phyloP scores from a whole-genome alignment of 805 yeast genomes.

The Jamesozyma jinghongensis region DNA sequence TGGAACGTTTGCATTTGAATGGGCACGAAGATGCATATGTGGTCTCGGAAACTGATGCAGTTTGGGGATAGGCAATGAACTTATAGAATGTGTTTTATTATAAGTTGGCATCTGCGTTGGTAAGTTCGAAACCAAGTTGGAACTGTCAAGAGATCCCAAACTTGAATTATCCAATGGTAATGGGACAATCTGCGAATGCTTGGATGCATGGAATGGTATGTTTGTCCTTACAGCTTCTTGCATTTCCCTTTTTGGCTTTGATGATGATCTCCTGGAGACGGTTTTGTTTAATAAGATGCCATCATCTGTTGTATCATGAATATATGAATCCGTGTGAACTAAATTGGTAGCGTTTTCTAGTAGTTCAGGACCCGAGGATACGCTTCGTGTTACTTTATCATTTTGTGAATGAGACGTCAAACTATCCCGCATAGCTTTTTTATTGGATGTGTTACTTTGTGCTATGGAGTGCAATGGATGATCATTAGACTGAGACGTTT shows the following conservation, averaged over 20 bases:
- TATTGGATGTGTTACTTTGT: not conserved
- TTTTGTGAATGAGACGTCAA: too few species aligned
- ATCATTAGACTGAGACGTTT: too few species aligned
- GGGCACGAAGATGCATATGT: not conserved
- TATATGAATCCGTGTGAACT: constrained; percentile 29
- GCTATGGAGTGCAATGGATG: too few species aligned
- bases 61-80: not conserved
- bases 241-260: constrained; percentile 12
- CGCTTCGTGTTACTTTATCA: too few species aligned
- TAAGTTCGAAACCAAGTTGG: not conserved
- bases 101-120: not conserved
- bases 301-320: constrained; percentile 30
- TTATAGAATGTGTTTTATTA: not conserved
- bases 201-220: constrained; percentile 29
- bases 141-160: not conserved
- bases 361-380: not conserved
- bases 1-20: not conserved
- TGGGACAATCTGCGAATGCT: constrained; percentile 31
- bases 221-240: constrained; percentile 13
- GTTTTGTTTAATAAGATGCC: constrained; percentile 29
- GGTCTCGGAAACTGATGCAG: not conserved
- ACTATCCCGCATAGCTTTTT: too few species aligned
- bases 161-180: not conserved
- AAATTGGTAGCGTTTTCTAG: constrained; percentile 8
- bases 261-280: constrained; percentile 14